phyloP scores from a whole-genome alignment of 2,329 filamentous ascomycete species.

The Alternaria sp. region DNA sequence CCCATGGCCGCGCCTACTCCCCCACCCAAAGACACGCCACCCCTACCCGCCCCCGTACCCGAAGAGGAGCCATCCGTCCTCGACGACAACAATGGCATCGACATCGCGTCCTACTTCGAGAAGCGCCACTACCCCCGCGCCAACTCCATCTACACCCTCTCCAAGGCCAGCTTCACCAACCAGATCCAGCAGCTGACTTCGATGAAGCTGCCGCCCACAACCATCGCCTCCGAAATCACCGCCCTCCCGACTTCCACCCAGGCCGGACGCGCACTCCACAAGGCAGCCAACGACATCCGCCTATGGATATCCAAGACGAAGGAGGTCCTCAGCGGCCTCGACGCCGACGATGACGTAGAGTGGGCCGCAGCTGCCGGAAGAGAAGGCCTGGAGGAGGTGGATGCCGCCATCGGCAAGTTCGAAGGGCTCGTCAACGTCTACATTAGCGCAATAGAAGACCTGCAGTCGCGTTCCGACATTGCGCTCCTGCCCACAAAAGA shows the following conservation, averaged over 20 bases:
- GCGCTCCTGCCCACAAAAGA: slow-evolving; percentile 72
- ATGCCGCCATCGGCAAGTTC: slow-evolving; percentile 78
- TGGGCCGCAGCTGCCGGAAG: slow-evolving; percentile 91
- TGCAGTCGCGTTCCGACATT: slow-evolving; percentile 82
- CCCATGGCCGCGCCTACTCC: slow-evolving; percentile 5
- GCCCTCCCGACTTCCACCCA: slow-evolving; percentile 83
- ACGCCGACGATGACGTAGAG: slow-evolving; percentile 96
- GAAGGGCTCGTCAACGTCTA: slow-evolving; percentile 91
- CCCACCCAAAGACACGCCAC: slow-evolving; percentile 14
- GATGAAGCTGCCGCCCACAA: slow-evolving; percentile 84
- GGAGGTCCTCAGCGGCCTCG: slow-evolving; percentile 85
- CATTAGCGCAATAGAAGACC: slow-evolving; percentile 88
- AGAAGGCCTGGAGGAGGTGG: slow-evolving; percentile 74
- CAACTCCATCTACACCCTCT: slow-evolving; percentile 92
- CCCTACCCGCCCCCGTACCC: slow-evolving; percentile 45
- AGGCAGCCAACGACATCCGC: slow-evolving; percentile 89
- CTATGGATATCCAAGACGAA: slow-evolving; percentile 93
- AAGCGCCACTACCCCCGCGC: slow-evolving; percentile 65
- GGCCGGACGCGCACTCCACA: slow-evolving; percentile 82
- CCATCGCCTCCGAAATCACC: slow-evolving; percentile 81
- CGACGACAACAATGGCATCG: slow-evolving; percentile 51
- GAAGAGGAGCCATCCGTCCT: slow-evolving; percentile 42
- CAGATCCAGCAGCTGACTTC: slow-evolving; percentile 92
- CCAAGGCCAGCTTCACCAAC: slow-evolving; percentile 87
- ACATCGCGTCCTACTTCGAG: slow-evolving; percentile 69